Evolutionary conservation across 352 stramenopile species (phyloP).

Genomic region (Globisporangium radiosum): DNA sequence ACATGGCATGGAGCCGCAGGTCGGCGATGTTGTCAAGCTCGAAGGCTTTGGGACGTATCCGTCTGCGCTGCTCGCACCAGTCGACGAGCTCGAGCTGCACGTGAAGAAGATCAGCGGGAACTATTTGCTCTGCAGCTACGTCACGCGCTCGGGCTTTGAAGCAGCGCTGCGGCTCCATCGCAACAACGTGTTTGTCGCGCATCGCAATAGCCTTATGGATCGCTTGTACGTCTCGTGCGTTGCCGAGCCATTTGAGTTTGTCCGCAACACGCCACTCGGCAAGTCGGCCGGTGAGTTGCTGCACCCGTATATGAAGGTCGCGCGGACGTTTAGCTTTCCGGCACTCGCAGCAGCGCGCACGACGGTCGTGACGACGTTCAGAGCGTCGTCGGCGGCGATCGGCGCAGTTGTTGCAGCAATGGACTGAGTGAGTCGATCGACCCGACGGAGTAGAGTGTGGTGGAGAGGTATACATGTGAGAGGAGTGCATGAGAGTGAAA

Average conservation of each 20-base stretch:
- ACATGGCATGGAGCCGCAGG: slow-evolving; percentile 64
- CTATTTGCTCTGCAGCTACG: slow-evolving; percentile 69
- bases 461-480: neutral
- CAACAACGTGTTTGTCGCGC: slow-evolving; percentile 73
- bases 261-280: slow-evolving; percentile 56
- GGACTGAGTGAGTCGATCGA: slow-evolving; percentile 20
- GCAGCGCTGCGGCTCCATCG: slow-evolving; percentile 56
- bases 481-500: neutral
- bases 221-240: slow-evolving; percentile 63
- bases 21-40: slow-evolving; percentile 70
- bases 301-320: slow-evolving; percentile 62
- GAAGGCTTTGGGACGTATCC: slow-evolving; percentile 73
- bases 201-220: slow-evolving; percentile 64
- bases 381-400: slow-evolving; percentile 59
- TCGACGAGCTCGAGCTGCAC: slow-evolving; percentile 68
- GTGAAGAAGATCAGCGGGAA: slow-evolving; percentile 80
- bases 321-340: slow-evolving; percentile 59
- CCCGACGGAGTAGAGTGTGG: neutral
- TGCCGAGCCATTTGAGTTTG: slow-evolving; percentile 66
- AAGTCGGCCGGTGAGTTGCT: slow-evolving; percentile 43
- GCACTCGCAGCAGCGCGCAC: slow-evolving; percentile 56
- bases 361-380: slow-evolving; percentile 68
- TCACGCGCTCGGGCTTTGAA: slow-evolving; percentile 59
- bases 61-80: slow-evolving; percentile 47
- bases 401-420: slow-evolving; percentile 60